Evolutionary conservation across 2,329 filamentous ascomycete species (phyloP).

Genomic region (Zymoseptoria tritici): DNA sequence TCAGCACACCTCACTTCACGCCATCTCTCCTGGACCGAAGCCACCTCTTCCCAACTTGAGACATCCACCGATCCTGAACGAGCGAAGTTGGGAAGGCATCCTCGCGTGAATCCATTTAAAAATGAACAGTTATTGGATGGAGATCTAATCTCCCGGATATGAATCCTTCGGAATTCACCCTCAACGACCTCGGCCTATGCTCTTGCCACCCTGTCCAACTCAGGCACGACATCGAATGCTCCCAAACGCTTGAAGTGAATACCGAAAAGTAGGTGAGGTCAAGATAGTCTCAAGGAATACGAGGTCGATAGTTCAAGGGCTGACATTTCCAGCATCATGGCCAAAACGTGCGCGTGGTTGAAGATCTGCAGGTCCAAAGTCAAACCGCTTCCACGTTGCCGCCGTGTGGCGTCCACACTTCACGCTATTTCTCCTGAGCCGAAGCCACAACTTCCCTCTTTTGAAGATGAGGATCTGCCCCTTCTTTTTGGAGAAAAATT

Average conservation of each 20-base stretch:
- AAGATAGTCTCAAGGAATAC: background rate
- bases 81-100: background rate
- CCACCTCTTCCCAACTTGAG: background rate
- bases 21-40: background rate
- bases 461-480: no score
- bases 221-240: no score
- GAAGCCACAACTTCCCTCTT: background rate
- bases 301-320: background rate
- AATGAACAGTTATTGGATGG: background rate
- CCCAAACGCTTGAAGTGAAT: background rate
- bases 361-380: background rate
- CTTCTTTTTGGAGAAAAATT: background rate
- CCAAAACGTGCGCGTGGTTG: background rate
- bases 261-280: background rate
- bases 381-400: background rate
- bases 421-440: background rate
- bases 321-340: background rate
- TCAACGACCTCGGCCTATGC: background rate
- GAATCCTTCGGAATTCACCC: background rate
- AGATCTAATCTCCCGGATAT: background rate
- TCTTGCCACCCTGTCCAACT: background rate
- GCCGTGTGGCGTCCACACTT: background rate
- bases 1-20: background rate
- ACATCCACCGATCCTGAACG: background rate
- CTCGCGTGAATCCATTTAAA: background rate